Conservation (phyloP, 345 rosid genomes). For the Pistacia atlantica region DNA sequence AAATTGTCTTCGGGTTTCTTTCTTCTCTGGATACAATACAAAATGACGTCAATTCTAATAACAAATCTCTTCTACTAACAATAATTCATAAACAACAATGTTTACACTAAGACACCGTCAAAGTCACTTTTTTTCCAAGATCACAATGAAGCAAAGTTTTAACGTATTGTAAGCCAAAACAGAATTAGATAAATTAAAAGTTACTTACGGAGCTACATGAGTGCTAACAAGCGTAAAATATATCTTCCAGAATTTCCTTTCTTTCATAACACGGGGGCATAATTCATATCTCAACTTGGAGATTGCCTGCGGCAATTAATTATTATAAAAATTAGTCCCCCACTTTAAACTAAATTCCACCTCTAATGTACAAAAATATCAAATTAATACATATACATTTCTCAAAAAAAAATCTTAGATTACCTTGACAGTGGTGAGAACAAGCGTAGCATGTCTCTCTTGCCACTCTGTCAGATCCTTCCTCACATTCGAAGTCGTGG, state of each 20-base stretch:
- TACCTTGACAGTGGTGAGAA: conserved; percentile 85
- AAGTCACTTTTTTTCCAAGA: background rate
- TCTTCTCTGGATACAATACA: background rate
- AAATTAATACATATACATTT: background rate
- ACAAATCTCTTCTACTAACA: background rate
- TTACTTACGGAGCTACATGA: conserved; percentile 78
- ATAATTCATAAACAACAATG: background rate
- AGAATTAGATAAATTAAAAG: conserved; percentile 5
- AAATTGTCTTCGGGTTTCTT: background rate
- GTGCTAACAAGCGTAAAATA: conserved; percentile 93
- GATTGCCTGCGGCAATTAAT: conserved; percentile 59
- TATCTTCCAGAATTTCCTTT: conserved; percentile 90
- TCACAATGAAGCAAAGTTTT: background rate
- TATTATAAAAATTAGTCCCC: too few species aligned
- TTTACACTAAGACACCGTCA: background rate
- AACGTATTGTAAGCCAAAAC: background rate
- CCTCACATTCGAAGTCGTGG: conserved; percentile 66
- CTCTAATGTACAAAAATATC: background rate
- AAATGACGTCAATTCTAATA: background rate
- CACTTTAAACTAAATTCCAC: conserved; percentile 5
- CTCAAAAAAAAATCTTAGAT: background rate
- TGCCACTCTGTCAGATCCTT: conserved; percentile 96
- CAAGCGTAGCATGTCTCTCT: conserved; percentile 93
- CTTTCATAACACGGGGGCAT: conserved; percentile 94
- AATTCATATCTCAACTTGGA: conserved; percentile 81